Evolutionary conservation across 139 green algal genomes (phyloP), one percentile per base, ranked within the genome.

Genomic region (Desmodesmus armatus): DNA sequence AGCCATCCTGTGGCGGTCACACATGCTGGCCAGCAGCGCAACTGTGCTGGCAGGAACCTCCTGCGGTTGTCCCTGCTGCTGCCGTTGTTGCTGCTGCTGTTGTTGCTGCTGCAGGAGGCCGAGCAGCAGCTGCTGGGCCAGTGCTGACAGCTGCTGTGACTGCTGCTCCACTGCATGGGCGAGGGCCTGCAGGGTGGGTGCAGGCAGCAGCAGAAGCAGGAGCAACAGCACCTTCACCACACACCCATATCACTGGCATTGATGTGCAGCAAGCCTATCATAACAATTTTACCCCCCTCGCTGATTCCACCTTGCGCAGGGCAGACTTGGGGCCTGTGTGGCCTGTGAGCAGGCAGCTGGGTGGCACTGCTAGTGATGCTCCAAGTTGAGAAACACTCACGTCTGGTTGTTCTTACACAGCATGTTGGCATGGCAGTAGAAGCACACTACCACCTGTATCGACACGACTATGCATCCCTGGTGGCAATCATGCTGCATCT

Each of bases 41-140:
- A 82, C 47, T 40, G 76, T 82, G 55, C 76, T 71, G 35, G 76
- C 53, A 40, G 76, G 76, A 11, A 82, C 76, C 9, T 55, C 53
- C 31, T 41, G 35, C 70, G 40, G 41, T 27, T 29, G 31, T 1
- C 5, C 5, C n/a, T 33, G 7, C 25, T 41, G 5, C 5, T 31
- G 29, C 29, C 5, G 19, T 3, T 44, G 29, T 21, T 63, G 71
- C 43, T 80, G 72, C 72, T 80, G 67, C 35, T 75, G 13, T 15
- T 75, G n/a, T 31, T 67, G 33, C 29, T 80, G 35, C 35, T 82
- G 76, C 25, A 73, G 7, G 21, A 82, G 25, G 17, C 39, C 37
- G 2, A n/a, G n/a, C 6, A 39, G 53, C 76, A 67, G 23, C 35
- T 58, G 53, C 25, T 82, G 76, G 4, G 17, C 58, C n/a, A 65